These are phyloP conservation scores for Ambrosia trifida DNA, from an alignment of 129 eudicot genomes.

Conservation along the genomic window DNA sequence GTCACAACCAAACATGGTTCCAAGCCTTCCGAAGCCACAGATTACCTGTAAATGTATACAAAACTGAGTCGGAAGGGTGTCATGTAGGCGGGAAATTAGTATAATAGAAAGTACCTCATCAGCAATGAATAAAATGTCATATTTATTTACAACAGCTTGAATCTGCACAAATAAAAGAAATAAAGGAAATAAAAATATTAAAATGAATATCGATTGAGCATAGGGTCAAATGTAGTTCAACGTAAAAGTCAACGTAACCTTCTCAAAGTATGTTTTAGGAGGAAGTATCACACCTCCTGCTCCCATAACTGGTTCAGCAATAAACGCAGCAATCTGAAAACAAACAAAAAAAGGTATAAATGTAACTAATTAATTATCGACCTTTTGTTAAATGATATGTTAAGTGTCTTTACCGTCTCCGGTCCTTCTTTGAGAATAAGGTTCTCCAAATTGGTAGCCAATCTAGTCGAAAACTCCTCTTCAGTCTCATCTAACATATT, in stretches of 20 bases:
- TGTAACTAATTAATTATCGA: neutral
- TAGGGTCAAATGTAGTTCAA: neutral
- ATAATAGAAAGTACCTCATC: constrained; percentile 61
- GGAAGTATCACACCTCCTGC: constrained; percentile 99
- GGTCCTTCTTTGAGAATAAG: constrained; percentile 95
- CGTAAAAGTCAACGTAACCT: constrained; percentile 44
- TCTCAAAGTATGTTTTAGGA: constrained; percentile 90
- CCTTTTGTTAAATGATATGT: neutral
- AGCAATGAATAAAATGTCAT: constrained; percentile 90
- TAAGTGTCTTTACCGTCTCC: constrained; percentile 64
- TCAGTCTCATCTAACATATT: constrained; percentile 74
- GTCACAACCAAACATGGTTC: constrained; percentile 94
- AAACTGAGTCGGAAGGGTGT: neutral
- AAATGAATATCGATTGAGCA: neutral
- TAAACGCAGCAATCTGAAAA: constrained; percentile 88
- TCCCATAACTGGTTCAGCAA: constrained; percentile 97
- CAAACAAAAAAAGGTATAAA: neutral
- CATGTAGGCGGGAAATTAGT: neutral
- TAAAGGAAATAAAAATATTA: neutral
- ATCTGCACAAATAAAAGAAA: constrained; percentile 46
- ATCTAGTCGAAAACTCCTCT: constrained; percentile 87
- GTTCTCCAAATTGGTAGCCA: constrained; percentile 85
- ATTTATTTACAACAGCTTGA: constrained; percentile 82
- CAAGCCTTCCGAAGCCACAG: constrained; percentile 97
- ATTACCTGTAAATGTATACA: constrained; percentile 49